A percentile compares a stretch with the other conserved stretches of the same genome.
Evolutionary conservation across 352 stramenopile genomes (phyloP).

Genomic region (Globisporangium echinulatum): DNA sequence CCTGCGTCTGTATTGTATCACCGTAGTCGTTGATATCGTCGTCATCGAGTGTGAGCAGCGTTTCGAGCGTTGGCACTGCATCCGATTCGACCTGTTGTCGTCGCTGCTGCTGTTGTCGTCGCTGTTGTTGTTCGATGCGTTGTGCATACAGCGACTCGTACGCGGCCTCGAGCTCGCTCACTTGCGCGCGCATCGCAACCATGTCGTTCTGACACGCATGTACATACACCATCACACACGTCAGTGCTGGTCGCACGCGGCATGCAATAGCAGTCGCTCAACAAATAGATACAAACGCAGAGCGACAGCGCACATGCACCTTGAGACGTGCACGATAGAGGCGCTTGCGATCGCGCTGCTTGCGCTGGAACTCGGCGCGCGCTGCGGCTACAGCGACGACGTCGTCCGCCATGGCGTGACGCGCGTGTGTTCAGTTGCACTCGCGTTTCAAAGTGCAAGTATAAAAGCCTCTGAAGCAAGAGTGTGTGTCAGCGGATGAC

Average conservation of each 20-base stretch:
- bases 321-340: conserved; percentile 12
- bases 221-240: background rate
- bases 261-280: too few species aligned
- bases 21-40: background rate
- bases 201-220: conserved; percentile 11
- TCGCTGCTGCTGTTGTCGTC: background rate
- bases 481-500: too few species aligned
- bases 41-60: background rate
- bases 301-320: background rate
- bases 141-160: conserved; percentile 10
- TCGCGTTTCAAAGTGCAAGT: too few species aligned
- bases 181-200: conserved; percentile 12
- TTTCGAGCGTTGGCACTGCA: background rate
- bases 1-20: background rate
- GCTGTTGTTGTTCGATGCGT: conserved; percentile 1
- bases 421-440: too few species aligned
- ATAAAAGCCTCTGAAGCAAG: too few species aligned
- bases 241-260: background rate
- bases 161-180: conserved; percentile 7
- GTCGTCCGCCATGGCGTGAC: conserved; percentile 10
- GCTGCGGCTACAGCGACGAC: background rate
- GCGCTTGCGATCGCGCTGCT: conserved; percentile 15
- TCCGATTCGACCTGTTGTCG: background rate
- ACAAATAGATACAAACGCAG: too few species aligned
- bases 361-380: conserved; percentile 15